Conservation (phyloP, 202 grass and related monocot species). For the Eragrostis tef region DNA sequence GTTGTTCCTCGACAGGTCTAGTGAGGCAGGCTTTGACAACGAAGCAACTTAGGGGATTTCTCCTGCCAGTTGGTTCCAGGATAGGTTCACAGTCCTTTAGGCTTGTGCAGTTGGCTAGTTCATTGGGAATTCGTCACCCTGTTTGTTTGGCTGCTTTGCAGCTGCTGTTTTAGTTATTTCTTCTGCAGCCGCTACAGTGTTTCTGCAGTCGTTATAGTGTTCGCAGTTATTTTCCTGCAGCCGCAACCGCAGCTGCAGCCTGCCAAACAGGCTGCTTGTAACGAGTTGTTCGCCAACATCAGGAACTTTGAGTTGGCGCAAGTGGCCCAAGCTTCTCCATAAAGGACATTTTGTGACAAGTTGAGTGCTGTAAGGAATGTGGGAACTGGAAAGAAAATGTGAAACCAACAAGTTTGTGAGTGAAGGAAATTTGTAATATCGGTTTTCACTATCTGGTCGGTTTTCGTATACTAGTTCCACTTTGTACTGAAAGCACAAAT, state of each 20-base stretch:
- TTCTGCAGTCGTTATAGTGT: no score
- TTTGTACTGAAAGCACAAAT: no score
- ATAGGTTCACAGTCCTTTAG: background rate
- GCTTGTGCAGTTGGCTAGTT: conserved; percentile 31
- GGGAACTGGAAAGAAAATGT: background rate
- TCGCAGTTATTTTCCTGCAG: no score
- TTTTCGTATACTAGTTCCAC: no score
- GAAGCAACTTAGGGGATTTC: conserved; percentile 6
- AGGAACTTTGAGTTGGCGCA: background rate
- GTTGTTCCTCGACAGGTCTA: conserved; percentile 29
- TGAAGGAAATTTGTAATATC: no score
- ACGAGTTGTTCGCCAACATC: conserved; percentile 21
- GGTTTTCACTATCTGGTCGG: no score
- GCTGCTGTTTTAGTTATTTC: no score
- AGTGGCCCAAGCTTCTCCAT: background rate
- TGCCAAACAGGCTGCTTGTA: no score
- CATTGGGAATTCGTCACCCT: conserved; percentile 37
- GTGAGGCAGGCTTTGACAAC: background rate
- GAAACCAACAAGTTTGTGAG: no score
- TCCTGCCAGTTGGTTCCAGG: conserved; percentile 25
- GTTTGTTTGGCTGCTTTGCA: no score
- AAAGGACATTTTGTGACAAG: conserved; percentile 31
- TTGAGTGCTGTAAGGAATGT: conserved; percentile 40
- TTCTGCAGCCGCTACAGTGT: no score
- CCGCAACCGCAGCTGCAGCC: no score